Evolutionary conservation across 108 stramenopile species (phyloP).

Genomic region (Skeletonema potamos): DNA sequence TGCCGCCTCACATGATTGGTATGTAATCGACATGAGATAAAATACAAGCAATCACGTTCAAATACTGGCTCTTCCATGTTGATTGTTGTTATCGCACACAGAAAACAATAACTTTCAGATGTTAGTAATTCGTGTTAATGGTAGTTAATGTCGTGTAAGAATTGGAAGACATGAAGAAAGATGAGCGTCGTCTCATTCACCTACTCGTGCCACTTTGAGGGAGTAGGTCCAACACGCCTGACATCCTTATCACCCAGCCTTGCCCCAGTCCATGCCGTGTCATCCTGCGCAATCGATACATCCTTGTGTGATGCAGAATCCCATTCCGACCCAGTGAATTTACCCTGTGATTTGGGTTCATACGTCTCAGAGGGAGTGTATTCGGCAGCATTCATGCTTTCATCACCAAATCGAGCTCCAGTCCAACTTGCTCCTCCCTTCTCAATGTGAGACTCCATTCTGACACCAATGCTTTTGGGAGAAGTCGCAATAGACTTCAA

Average conservation of each 20-base stretch:
- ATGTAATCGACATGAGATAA: not conserved
- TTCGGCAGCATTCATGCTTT: not conserved
- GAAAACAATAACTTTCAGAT: too few species aligned
- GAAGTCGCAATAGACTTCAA: not conserved
- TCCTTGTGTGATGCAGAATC: constrained; percentile 15
- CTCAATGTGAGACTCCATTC: constrained; percentile 21
- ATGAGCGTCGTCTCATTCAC: not conserved
- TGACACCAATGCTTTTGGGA: constrained; percentile 7
- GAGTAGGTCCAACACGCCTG: constrained; percentile 20
- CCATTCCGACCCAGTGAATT: constrained; percentile 9
- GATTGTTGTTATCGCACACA: too few species aligned
- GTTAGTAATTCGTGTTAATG: not conserved
- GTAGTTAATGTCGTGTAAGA: not conserved
- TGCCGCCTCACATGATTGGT: constrained; percentile 32
- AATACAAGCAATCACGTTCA: too few species aligned
- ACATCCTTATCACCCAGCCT: constrained; percentile 11
- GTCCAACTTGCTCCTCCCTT: constrained; percentile 29
- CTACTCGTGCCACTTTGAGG: constrained; percentile 30
- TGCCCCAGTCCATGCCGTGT: constrained; percentile 18
- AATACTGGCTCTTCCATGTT: too few species aligned
- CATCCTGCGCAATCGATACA: constrained; percentile 5
- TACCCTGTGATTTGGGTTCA: constrained; percentile 4
- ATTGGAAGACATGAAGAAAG: not conserved
- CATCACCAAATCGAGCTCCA: constrained; percentile 32
- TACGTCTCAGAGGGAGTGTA: constrained; percentile 6